Evolutionary conservation across 306 rosid genomes (phyloP), one percentile per base, ranked within the genome.

Genomic region (Acacia confusa): DNA sequence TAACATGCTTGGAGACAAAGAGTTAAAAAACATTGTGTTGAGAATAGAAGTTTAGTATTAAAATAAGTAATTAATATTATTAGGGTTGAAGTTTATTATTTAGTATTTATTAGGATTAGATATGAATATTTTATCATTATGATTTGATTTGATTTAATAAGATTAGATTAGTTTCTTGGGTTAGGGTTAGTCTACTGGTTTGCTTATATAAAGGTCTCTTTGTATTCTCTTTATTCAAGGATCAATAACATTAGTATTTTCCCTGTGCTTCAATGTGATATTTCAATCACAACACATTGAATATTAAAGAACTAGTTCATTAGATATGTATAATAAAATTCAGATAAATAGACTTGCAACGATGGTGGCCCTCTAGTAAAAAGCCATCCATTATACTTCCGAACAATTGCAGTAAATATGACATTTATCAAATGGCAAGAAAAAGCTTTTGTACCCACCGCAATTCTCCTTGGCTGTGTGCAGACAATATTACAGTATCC

Each of bases 401-500:
- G 57, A 75, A 47, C n/a, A 48, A 70, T n/a, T 15, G 75, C 66
- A 79, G 74, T 79, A 66, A 64, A 80, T 48, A 79, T 34, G 44
- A 77, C 17, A 80, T 66, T 20, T 25, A 20, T 43, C 41, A 38
- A 79, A 75, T 60, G 28, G 81, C 61, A 75, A 52, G 63, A 40
- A 79, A 15, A 83, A 78, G 76, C 79, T 41, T 70, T 84, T 83
- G 74, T 53, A 84, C 91, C 76, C 74, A 93, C 97, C 87, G 99
- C 99, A 88, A 95, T 95, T 89, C 99, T 91, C 83, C 99, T 89
- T 61, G 99, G 99, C 78, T 95, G 99, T 27, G 99, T 95, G 91
- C 99, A 95, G 82, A 95, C 79, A 76, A 95, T 95, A 86, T 87
- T 89, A 81, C 95, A 92, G 71, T 72, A 47, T 82, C 97, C 99